phyloP scores from a whole-genome alignment of 2,329 filamentous ascomycete genomes.

The Rosellinia necatrix region DNA sequence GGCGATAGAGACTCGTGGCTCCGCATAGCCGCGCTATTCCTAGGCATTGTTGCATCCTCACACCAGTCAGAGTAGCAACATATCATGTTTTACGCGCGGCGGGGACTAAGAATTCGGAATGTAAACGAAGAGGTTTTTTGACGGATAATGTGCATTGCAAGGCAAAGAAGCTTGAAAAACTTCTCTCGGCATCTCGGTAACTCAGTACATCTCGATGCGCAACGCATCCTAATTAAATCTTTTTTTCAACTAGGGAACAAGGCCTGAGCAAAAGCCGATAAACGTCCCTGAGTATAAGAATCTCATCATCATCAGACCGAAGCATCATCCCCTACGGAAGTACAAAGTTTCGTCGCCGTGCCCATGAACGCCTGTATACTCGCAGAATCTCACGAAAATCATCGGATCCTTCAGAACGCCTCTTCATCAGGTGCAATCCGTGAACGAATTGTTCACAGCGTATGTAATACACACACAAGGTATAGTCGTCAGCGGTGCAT shows the following conservation, averaged over 20 bases:
- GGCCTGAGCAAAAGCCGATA: constrained; percentile 4
- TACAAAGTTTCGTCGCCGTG: constrained; percentile 2
- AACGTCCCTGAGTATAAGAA: constrained; percentile 9
- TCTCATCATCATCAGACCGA: constrained; percentile 17
- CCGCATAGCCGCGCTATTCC: no score
- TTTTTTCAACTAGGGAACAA: constrained; percentile 1
- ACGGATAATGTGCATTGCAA: constrained; percentile 10
- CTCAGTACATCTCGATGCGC: constrained; percentile 5
- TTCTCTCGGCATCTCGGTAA: constrained; percentile 19
- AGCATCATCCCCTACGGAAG: constrained; percentile 6
- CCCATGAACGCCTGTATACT: constrained; percentile 19
- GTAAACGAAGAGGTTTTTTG: no score
- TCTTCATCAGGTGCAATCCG: constrained; percentile 15
- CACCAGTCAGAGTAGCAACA: no score
- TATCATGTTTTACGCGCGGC: no score
- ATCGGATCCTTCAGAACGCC: constrained; percentile 19
- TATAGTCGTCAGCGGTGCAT: constrained; percentile 7
- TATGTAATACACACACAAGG: constrained; percentile 12
- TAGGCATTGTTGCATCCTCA: no score
- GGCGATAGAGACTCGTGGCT: no score
- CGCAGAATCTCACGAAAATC: constrained; percentile 16
- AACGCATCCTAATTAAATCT: constrained; percentile 10
- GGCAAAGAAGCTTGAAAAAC: constrained; percentile 2
- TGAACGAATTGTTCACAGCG: constrained; percentile 2
- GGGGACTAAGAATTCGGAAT: no score